These are phyloP conservation scores for Hemisphaericaspora nanyangensis DNA, from an alignment of 805 yeast species.

Conservation along the genomic window DNA sequence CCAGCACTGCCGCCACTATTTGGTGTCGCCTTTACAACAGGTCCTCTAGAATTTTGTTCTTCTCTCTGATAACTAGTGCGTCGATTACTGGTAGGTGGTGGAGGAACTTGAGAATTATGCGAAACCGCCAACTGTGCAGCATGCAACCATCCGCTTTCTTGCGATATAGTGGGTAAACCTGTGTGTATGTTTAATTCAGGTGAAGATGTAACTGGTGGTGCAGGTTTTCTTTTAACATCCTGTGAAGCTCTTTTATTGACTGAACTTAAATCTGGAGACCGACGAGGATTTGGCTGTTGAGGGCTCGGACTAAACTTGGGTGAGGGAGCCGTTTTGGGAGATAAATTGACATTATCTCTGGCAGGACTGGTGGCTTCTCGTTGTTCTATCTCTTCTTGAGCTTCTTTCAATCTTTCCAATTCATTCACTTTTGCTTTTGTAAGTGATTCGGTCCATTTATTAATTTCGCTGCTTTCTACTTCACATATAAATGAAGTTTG, in stretches of 20 bases:
- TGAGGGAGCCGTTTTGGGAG: not conserved
- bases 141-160: conserved; percentile 28
- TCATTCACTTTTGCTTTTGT: conserved; percentile 47
- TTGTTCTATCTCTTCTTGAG: conserved; percentile 5
- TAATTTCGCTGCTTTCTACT: conserved; percentile 47
- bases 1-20: conserved; percentile 3
- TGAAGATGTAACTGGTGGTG: conserved; percentile 16
- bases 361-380: not conserved
- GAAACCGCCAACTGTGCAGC: conserved; percentile 44
- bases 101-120: conserved; percentile 13
- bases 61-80: conserved; percentile 38
- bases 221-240: conserved; percentile 22
- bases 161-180: conserved; percentile 18
- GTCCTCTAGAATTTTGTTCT: conserved; percentile 4
- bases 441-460: conserved; percentile 55
- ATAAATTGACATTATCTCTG: not conserved
- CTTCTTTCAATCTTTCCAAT: conserved; percentile 37
- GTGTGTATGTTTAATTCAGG: conserved; percentile 28
- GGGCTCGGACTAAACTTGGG: not conserved
- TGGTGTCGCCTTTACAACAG: not conserved
- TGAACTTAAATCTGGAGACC: not conserved
- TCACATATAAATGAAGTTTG: conserved; percentile 54
- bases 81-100: conserved; percentile 20
- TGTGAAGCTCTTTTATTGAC: not conserved
- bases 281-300: conserved; percentile 6